These are phyloP conservation scores for Colletotrichum sp. DNA, from an alignment of 2,329 filamentous ascomycete genomes.

Conservation along the genomic window DNA sequence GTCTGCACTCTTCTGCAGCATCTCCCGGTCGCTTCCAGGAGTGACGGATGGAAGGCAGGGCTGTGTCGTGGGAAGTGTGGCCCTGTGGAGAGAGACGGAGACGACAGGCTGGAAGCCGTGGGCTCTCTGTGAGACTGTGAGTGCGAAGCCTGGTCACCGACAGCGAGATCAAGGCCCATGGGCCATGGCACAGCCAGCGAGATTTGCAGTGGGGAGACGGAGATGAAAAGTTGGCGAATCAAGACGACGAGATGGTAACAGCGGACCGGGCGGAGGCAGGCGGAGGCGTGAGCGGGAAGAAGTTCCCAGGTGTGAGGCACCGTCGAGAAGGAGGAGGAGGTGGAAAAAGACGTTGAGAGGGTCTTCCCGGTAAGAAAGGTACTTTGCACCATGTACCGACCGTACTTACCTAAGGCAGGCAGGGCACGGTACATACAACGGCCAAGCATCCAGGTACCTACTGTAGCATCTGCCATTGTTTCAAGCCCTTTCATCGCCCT, in stretches of 20 bases:
- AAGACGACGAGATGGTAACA: not conserved
- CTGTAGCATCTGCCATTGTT: conserved; percentile 12
- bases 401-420: not conserved
- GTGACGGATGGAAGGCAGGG: conserved; percentile 7
- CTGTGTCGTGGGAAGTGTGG: conserved; percentile 15
- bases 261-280: not conserved
- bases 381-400: not conserved
- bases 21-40: not conserved
- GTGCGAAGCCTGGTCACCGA: not conserved
- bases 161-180: not conserved
- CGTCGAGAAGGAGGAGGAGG: not conserved
- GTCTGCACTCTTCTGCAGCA: not conserved
- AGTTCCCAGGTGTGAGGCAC: not conserved
- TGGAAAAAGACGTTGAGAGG: not conserved
- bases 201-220: conserved; percentile 1
- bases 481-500: not conserved
- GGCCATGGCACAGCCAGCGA: not conserved
- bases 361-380: not conserved
- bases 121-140: not conserved
- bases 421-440: not conserved
- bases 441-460: not conserved
- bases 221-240: conserved; percentile 9
- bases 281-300: not conserved
- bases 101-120: not conserved
- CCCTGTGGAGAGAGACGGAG: conserved; percentile 11